Conservation (phyloP, 352 stramenopile genomes). For the Globisporangium spinosum region DNA sequence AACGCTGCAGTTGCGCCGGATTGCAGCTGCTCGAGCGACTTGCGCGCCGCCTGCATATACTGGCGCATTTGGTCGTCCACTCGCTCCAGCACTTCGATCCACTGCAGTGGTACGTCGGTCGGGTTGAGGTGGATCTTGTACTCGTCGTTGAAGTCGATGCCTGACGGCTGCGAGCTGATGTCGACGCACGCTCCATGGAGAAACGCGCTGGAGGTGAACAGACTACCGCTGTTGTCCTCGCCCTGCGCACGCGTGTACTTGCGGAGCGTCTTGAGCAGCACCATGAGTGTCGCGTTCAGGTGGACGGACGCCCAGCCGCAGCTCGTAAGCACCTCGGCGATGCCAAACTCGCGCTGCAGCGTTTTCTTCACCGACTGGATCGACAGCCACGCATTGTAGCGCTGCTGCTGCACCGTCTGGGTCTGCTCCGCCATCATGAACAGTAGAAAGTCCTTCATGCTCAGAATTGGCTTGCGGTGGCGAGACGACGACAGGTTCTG, state of each 20-base stretch:
- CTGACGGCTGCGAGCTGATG: slow-evolving; percentile 43
- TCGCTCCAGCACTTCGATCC: slow-evolving; percentile 54
- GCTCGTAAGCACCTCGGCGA: slow-evolving; percentile 42
- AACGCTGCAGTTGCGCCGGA: slow-evolving; percentile 27
- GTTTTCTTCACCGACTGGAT: slow-evolving; percentile 50
- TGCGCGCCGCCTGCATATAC: slow-evolving; percentile 40
- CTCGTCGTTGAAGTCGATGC: slow-evolving; percentile 57
- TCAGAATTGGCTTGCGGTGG: slow-evolving; percentile 34
- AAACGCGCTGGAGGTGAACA: slow-evolving; percentile 36
- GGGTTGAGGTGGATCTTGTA: slow-evolving; percentile 54
- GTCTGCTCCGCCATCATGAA: slow-evolving; percentile 42
- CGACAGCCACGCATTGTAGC: slow-evolving; percentile 42
- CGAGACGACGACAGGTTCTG: slow-evolving; percentile 19
- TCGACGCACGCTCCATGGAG: slow-evolving; percentile 33
- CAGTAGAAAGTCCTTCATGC: slow-evolving; percentile 33
- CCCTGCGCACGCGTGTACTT: slow-evolving; percentile 41
- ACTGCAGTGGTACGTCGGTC: slow-evolving; percentile 59
- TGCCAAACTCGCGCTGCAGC: slow-evolving; percentile 46
- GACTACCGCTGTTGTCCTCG: slow-evolving; percentile 4
- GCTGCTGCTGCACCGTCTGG: slow-evolving; percentile 32
- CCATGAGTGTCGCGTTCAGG: slow-evolving; percentile 58
- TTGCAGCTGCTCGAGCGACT: slow-evolving; percentile 33
- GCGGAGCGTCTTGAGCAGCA: slow-evolving; percentile 53
- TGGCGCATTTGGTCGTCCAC: slow-evolving; percentile 44
- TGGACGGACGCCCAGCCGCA: slow-evolving; percentile 60